Base-by-base conservation (phyloP, 257 asterid genomes). In the Rhazya stricta region DNA sequence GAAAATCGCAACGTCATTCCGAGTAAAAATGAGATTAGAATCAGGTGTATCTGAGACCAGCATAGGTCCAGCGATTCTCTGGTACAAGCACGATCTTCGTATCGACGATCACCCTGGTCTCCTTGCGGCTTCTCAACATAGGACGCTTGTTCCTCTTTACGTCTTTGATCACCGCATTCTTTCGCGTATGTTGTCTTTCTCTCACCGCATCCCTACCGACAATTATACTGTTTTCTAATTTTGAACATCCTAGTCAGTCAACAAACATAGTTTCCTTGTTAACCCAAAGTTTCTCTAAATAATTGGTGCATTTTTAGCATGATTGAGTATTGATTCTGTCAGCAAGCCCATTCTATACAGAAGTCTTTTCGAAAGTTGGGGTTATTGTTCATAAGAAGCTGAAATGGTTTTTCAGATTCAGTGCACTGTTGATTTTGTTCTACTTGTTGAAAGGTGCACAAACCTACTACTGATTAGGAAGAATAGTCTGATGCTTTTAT, bases 61-160 rank as follows among this genome's bases (percentile, higher is more conserved):
- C 21, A 72, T 72, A 62, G 84, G 82, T 5, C 72, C 93, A 6
- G 98, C 97, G 37, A 84, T 93, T 71, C 77, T 93, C 21, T 93
- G 96, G 97, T 90, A 85, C 92, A 93, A 93, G 85, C 91, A 93
- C 75, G 98, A 91, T 80, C 98, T 93, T 81, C 96, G 97, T 32
- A 34, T 93, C 15, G 92, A 89, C 63, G 97, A 93, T 81, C 98
- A 93, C 81, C 90, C 90, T 4, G 97, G 96, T 58, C 87, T 93
- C 19, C 74, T 84, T 2, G 86, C 94, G 9, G 94, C 97, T 36
- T 85, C 96, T 23, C 78, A 79, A 84, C 89, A 91, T 75, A 79
- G 75, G 37, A 69, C 78, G 30, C 82, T 91, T 74, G 83, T 93
- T 30, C 98, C 98, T 74, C 85, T 93, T 57, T 93, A 91, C 82